A percentile compares a stretch with the other conserved stretches of the same genome.
Evolutionary conservation across 2,329 filamentous ascomycete genomes (phyloP).

Genomic region (Didymosphaeria variabile): DNA sequence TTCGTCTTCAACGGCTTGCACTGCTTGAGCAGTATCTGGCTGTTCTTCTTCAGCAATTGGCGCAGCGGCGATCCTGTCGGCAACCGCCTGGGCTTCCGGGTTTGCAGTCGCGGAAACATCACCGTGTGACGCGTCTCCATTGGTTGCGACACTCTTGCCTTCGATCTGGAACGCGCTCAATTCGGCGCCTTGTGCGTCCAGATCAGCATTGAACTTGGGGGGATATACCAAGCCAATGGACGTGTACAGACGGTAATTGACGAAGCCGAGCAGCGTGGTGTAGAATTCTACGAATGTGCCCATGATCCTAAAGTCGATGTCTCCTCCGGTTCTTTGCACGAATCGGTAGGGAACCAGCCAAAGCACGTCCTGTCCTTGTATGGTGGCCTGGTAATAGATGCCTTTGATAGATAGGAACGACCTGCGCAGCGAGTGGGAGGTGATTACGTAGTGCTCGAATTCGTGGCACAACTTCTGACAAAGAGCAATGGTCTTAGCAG

Average conservation of each 20-base stretch:
- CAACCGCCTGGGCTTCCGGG: conserved; percentile 58
- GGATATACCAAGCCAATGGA: conserved; percentile 92
- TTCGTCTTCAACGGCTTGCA: conserved; percentile 42
- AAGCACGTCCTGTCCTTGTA: conserved; percentile 94
- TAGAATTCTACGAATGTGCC: conserved; percentile 99
- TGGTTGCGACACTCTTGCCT: conserved; percentile 66
- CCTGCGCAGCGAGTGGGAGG: conserved; percentile 89
- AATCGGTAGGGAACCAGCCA: conserved; percentile 99
- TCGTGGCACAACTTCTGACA: conserved; percentile 94
- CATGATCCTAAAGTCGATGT: conserved; percentile 99
- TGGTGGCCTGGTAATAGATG: conserved; percentile 98
- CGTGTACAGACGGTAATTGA: conserved; percentile 96
- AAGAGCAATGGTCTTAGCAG: conserved; percentile 92
- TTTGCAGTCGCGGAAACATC: conserved; percentile 40
- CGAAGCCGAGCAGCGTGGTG: conserved; percentile 92
- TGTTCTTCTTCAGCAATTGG: conserved; percentile 49
- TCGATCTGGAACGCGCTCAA: conserved; percentile 91
- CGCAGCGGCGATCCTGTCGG: conserved; percentile 54
- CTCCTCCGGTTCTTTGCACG: conserved; percentile 90
- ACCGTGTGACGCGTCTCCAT: conserved; percentile 35
- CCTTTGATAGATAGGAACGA: conserved; percentile 99
- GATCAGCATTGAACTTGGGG: conserved; percentile 86
- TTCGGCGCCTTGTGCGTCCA: conserved; percentile 90
- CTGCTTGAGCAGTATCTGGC: conserved; percentile 24
- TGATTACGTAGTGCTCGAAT: conserved; percentile 97